Evolutionary conservation across 2,329 filamentous ascomycete genomes (phyloP).

Genomic region (Xylaria hypoxylon): DNA sequence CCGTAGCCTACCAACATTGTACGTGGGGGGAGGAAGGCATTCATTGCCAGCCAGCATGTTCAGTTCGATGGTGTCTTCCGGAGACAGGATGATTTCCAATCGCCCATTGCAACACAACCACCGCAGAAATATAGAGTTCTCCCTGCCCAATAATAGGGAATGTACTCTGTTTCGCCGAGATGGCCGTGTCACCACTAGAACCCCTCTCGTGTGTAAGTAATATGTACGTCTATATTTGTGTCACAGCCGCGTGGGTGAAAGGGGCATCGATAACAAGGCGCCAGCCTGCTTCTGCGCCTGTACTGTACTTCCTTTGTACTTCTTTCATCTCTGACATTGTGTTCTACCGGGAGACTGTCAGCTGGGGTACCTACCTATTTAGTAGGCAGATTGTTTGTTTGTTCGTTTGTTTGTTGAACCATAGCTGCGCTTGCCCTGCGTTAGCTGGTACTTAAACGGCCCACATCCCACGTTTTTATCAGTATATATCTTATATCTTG

Average conservation of each 20-base stretch:
- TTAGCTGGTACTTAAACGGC: constrained; percentile 9
- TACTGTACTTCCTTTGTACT: neutral
- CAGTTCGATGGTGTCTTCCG: neutral
- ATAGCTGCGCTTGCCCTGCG: constrained; percentile 19
- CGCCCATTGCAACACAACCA: neutral
- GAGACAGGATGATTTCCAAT: neutral
- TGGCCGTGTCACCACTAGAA: neutral
- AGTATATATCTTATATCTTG: constrained; percentile 15
- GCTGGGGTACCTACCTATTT: neutral
- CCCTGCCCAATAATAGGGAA: neutral
- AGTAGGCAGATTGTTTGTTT: neutral
- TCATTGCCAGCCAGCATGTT: neutral
- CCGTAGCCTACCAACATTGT: constrained; percentile 7
- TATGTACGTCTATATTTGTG: neutral
- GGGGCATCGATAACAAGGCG: neutral
- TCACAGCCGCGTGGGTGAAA: constrained; percentile 15
- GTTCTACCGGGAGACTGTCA: neutral
- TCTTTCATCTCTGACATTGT: constrained; percentile 11
- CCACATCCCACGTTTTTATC: constrained; percentile 8
- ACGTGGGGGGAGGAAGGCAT: neutral
- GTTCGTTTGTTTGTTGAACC: constrained; percentile 13
- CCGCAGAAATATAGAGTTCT: neutral
- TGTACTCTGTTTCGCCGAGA: neutral
- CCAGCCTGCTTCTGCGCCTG: neutral
- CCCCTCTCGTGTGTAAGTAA: constrained; percentile 4